Base-by-base conservation (phyloP, 1,284 basidiomycete species). In the Malassezia arunalokei region DNA sequence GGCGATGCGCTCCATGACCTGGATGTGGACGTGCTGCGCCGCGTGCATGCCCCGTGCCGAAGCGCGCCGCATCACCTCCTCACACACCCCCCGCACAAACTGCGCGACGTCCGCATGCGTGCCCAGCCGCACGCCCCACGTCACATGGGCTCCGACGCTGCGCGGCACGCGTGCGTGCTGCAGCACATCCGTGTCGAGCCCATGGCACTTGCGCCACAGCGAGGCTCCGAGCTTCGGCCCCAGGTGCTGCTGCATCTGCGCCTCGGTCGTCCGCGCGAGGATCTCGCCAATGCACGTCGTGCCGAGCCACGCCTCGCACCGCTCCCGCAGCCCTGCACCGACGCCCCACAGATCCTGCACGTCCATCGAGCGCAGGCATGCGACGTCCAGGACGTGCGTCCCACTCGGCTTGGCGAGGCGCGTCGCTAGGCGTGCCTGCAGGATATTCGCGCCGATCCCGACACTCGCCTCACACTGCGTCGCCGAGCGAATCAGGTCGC, bases 61-160 rank as follows among this genome's bases (percentile, higher is more conserved):
- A 3, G 60, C 58, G 15, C 41, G 43, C 28, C 31, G 52, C 3
- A 61, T 45, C 1, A 65, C 64, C 43, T 67, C 61, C 27, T 53
- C 58, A 42, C 61, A 65, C 56, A 70, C 54, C 27, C 60, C 58
- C 4, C 53, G 51, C 8, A 70, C 62, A 56, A 66, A 71, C 20
- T 62, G 54, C 35, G 88, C 82, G 1, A 86, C 87, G 66, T 94
- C 84, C 32, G 82, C 82, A 51, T 83, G 79, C 47, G 80, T 82
- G 66, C 85, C 81, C 70, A 98, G 96, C 3, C 92, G 83, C 49
- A 98, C 95, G 0, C 89, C 92, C 73, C 96, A 98, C 37, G 44
- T 65, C 45, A 62, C 54, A 56, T 63, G 57, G 47, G 56, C 40
- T 33, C 52, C 49, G 54, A 60, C 56, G 40, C 58, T 54, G 32